phyloP scores from a whole-genome alignment of 1,284 basidiomycete genomes.

The Cutaneotrichosporon curvatum region DNA sequence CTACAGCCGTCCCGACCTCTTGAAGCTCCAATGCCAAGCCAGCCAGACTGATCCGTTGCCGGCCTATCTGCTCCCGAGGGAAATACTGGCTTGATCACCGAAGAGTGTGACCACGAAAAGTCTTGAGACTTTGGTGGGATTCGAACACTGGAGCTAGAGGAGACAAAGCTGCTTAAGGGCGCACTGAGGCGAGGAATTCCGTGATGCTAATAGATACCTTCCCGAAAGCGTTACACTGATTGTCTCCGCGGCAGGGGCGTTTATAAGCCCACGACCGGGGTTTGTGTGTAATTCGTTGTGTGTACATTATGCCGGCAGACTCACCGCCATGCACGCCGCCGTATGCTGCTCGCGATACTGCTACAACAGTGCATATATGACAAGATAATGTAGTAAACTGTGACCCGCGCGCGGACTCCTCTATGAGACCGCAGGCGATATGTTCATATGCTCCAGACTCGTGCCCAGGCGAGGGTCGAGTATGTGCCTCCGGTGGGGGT shows the following conservation, averaged over 20 bases:
- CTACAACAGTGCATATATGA: slow-evolving; percentile 11
- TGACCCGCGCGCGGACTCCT: not conserved
- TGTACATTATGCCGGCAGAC: no score
- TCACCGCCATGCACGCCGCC: no score
- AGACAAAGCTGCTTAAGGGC: slow-evolving; percentile 32
- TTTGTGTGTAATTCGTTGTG: no score
- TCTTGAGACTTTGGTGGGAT: slow-evolving; percentile 39
- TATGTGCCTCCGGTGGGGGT: slow-evolving; percentile 7
- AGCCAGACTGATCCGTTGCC: slow-evolving; percentile 45
- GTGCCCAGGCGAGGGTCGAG: slow-evolving; percentile 30
- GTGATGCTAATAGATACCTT: slow-evolving; percentile 37
- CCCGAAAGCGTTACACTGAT: slow-evolving; percentile 38
- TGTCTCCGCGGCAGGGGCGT: not conserved
- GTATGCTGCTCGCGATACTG: no score
- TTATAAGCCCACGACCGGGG: not conserved
- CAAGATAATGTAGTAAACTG: not conserved
- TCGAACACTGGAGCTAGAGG: slow-evolving; percentile 45
- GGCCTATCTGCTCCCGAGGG: slow-evolving; percentile 30
- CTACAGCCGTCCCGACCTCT: slow-evolving; percentile 41
- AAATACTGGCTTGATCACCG: slow-evolving; percentile 40
- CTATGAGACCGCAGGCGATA: slow-evolving; percentile 24
- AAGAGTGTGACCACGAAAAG: slow-evolving; percentile 29
- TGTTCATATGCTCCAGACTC: slow-evolving; percentile 43
- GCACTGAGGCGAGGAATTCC: slow-evolving; percentile 39
- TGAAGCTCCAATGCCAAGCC: slow-evolving; percentile 40